Conservation (phyloP, 192 early-diverging fungal genomes). For the Dissophora globulifera region DNA sequence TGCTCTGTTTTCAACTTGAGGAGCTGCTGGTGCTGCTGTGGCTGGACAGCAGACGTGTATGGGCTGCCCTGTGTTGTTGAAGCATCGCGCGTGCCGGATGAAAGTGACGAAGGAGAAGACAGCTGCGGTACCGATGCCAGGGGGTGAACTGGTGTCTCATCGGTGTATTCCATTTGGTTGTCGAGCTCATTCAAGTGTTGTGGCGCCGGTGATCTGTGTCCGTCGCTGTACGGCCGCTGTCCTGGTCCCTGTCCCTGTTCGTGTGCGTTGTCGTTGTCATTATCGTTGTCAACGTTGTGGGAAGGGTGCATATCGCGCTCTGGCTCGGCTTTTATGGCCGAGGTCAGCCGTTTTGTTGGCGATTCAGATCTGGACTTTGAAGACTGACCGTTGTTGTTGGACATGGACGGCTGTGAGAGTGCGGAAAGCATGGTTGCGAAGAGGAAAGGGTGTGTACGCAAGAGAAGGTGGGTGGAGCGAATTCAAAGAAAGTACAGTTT, state of each 20-base stretch:
- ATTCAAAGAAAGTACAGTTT: no score
- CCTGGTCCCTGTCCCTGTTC: not conserved
- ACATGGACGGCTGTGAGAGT: slow-evolving; percentile 24
- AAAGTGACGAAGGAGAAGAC: not conserved
- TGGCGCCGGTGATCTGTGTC: not conserved
- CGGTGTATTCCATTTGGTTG: slow-evolving; percentile 19
- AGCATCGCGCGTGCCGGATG: not conserved
- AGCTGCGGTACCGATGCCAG: slow-evolving; percentile 15
- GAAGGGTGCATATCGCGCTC: slow-evolving; percentile 10
- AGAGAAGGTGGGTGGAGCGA: no score
- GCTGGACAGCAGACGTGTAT: slow-evolving; percentile 7
- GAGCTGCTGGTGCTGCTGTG: slow-evolving; percentile 35
- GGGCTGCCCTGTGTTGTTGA: not conserved
- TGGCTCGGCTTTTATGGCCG: slow-evolving; percentile 10
- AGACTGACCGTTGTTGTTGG: slow-evolving; percentile 15
- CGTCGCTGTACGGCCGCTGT: not conserved
- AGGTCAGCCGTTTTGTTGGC: slow-evolving; percentile 1
- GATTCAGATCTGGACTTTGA: slow-evolving; percentile 3
- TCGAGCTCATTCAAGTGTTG: not conserved
- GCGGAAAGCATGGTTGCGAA: slow-evolving; percentile 24
- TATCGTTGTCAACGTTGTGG: no score
- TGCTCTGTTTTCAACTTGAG: slow-evolving; percentile 35
- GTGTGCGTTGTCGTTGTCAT: no score
- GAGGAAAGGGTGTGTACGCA: no score
- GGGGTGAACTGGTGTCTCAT: slow-evolving; percentile 24